Base-by-base conservation (phyloP, 78 protist genomes). In the Polysphondylium violaceum region DNA sequence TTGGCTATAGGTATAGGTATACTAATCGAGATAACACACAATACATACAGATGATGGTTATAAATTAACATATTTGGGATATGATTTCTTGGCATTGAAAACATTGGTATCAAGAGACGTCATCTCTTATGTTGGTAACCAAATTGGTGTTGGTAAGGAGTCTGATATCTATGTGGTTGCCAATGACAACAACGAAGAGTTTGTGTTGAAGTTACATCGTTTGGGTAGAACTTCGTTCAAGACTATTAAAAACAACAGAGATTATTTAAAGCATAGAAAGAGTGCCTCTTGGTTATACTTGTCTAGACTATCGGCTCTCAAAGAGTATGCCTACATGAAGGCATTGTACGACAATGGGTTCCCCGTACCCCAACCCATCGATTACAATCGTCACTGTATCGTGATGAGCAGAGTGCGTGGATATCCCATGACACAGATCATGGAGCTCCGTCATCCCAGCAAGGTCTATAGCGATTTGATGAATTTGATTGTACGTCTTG, bases 71-170 rank as follows among this genome's bases (percentile, higher is more conserved):
- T 96, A 94, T 43, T 75, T 23, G 19, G 99, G 99, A 14, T 99
- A 99, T 77, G 99, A 99, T 56, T 97, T 71, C 68, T 94, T 99
- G 11, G 99, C 99, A 9, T 76, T 98, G 23, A 55, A 76, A 27
- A 47, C 99, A 3, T 74, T 99, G 14, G 41, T 79, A 51, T 94
- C 93, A 61, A 93, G 99, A 31, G 96, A 94, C 3, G 25, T 43
- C 6, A 33, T 98, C 16, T 17, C 65, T 38, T 78, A 87, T 23
- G 97, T 98, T n/a, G 99, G 98, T 31, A 76, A 51, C 38, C 95
- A 97, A 59, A 78, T 99, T 61, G 99, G 99, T 43, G 99, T 98
- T 5, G 99, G 99, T 43, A 99, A 99, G 77, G 99, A 99, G 68
- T 96, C 99, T 0, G 99, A 97, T 79, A 73, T 97, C 9, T 94